Conservation (phyloP, 257 asterid genomes). For the Solanum medicagineum region DNA sequence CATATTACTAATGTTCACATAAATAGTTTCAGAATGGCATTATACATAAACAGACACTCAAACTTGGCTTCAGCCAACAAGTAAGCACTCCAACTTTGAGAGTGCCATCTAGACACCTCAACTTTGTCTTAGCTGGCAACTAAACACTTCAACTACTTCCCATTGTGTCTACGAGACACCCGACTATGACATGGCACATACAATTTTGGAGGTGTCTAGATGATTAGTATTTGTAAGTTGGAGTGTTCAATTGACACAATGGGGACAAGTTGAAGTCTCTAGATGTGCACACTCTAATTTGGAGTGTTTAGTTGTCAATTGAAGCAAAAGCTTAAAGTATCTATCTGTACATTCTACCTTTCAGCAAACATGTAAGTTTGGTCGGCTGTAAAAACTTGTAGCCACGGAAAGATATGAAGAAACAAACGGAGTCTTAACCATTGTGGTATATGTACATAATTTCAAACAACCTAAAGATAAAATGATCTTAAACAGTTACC, state of each 20-base stretch:
- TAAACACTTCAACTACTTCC: background rate
- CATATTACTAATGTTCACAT: background rate
- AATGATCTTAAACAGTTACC: conserved; percentile 19
- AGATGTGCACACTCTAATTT: background rate
- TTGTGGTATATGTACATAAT: background rate
- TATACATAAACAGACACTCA: background rate
- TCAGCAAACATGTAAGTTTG: background rate
- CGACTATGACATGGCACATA: background rate
- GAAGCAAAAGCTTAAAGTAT: background rate
- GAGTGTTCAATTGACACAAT: background rate
- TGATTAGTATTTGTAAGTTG: background rate
- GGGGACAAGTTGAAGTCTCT: background rate
- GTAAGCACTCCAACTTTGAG: background rate
- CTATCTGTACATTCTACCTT: background rate
- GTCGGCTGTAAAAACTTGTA: background rate
- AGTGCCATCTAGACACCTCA: background rate
- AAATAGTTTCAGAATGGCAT: background rate
- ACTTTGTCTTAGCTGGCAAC: background rate
- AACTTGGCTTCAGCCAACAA: background rate
- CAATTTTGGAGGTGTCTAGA: background rate
- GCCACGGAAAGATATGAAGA: background rate
- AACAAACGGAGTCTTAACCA: background rate
- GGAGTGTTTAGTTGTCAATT: background rate
- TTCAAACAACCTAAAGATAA: background rate
- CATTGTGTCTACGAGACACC: background rate